These are phyloP conservation scores for Sequoiadendron giganteum DNA, from an alignment of 75 land plant genomes.

Conservation along the genomic window DNA sequence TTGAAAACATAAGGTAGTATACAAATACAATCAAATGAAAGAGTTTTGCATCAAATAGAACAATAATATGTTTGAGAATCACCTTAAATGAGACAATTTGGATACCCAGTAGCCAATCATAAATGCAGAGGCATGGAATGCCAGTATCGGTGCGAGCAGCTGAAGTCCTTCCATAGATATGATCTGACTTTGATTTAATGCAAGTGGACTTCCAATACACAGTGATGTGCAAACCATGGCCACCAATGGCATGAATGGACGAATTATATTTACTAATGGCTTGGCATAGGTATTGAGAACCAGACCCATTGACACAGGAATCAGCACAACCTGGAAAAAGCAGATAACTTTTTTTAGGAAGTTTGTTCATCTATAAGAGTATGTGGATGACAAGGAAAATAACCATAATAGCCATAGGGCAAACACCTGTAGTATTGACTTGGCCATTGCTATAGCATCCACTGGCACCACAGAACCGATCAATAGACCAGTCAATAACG, in stretches of 20 bases:
- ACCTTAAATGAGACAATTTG: constrained; percentile 41
- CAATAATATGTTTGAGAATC: background rate
- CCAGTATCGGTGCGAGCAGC: constrained; percentile 69
- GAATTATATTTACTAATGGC: constrained; percentile 68
- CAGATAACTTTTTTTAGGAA: background rate
- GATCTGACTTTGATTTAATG: constrained; percentile 66
- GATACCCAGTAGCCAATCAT: constrained; percentile 81
- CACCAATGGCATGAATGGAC: constrained; percentile 86
- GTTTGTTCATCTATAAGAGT: background rate
- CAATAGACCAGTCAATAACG: constrained; percentile 79
- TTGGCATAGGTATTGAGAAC: constrained; percentile 89
- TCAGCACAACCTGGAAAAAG: constrained; percentile 74
- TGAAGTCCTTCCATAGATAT: constrained; percentile 67
- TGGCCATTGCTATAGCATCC: constrained; percentile 93
- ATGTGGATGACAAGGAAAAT: background rate
- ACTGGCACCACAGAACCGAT: constrained; percentile 99
- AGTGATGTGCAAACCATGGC: constrained; percentile 96
- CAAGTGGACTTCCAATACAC: constrained; percentile 97
- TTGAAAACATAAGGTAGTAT: background rate
- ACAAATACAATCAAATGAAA: background rate
- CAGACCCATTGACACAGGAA: constrained; percentile 80
- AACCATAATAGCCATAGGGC: background rate
- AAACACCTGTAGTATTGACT: constrained; percentile 89
- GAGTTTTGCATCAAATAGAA: background rate
- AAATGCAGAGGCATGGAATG: constrained; percentile 79